Base-by-base conservation (phyloP, 208 protist genomes). In the Wallacemonas sp. region DNA sequence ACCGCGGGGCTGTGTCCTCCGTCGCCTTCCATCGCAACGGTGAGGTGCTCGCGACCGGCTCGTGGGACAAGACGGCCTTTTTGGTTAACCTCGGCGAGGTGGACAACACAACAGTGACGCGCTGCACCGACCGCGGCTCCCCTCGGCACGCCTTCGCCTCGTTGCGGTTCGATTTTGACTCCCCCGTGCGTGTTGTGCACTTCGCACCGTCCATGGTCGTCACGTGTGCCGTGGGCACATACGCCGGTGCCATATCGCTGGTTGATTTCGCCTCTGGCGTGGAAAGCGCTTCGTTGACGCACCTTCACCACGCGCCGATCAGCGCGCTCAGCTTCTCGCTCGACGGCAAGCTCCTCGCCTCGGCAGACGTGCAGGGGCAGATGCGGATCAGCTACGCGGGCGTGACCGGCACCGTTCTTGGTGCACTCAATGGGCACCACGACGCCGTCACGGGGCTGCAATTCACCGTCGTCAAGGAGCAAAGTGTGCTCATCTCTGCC, bases 211-310 rank as follows among this genome's bases (percentile, higher is more conserved):
- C 82, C 10, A 66, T 92, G 59, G 79, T 89, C 17, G 67, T 91
- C 13, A 95, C 85, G 12, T 90, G 90, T 70, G 85, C 88, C 9
- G 80, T 83, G 1, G 91, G 79, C 24, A 73, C 75, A 44, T 81
- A 78, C 64, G 71, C 80, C 59, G 89, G 91, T 19, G 34, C 64
- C 12, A 63, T 96, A 24, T 48, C 62, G 12, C 66, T 93, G 1
- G 72, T 91, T 30, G 91, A 96, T 46, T 63, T 79, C 42, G 89
- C 82, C 38, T 75, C 85, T 1, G 63, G 73, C 0, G 24, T 60
- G 24, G 66, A 77, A 10, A 83, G 77, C 54, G 70, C 75, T 39
- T 67, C 57, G 4, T 59, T 91, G 46, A 33, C 57, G 3, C 52
- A 54, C 45, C 73, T 87, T 41, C 85, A 94, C 74, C 59, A 60